Evolutionary conservation across 73 alveolate species (phyloP).

Genomic region (Uronychia setigera): DNA sequence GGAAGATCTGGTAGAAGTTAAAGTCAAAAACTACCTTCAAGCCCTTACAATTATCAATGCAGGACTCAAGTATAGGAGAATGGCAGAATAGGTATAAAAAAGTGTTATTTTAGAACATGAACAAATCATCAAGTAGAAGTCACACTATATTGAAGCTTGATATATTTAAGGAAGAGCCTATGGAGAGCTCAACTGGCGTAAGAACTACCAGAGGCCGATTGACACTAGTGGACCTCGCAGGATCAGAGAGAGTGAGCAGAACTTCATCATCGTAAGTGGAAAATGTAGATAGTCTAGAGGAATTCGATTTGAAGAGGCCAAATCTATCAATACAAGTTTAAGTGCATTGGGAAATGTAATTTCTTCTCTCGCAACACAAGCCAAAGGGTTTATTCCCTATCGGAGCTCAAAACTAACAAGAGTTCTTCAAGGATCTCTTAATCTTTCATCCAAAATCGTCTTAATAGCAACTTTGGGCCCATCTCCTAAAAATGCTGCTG

Average conservation of each 20-base stretch:
- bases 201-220: slow-evolving; percentile 46
- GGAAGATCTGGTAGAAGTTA: slow-evolving; percentile 78
- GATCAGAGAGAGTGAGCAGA: slow-evolving; percentile 76
- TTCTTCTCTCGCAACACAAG: slow-evolving; percentile 46
- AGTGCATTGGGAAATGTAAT: slow-evolving; percentile 80
- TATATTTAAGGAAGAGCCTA: slow-evolving; percentile 46
- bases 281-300: slow-evolving; percentile 62
- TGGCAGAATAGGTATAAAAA: slow-evolving; percentile 58
- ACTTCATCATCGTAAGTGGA: slow-evolving; percentile 31
- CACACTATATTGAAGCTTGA: slow-evolving; percentile 82
- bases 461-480: slow-evolving; percentile 57
- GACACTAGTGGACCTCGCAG: slow-evolving; percentile 82
- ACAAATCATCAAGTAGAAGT: slow-evolving; percentile 80
- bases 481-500: slow-evolving; percentile 18
- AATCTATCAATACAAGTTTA: slow-evolving; percentile 70
- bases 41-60: slow-evolving; percentile 66
- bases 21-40: slow-evolving; percentile 32
- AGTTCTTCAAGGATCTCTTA: slow-evolving; percentile 48
- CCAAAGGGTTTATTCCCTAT: slow-evolving; percentile 63
- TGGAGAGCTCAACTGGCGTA: not conserved
- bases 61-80: slow-evolving; percentile 81
- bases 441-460: slow-evolving; percentile 48
- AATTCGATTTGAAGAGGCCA: slow-evolving; percentile 72
- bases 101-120: slow-evolving; percentile 40
- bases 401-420: slow-evolving; percentile 70